Conservation (phyloP, 2,329 filamentous ascomycete species). For the Pyrenophora seminiperda region DNA sequence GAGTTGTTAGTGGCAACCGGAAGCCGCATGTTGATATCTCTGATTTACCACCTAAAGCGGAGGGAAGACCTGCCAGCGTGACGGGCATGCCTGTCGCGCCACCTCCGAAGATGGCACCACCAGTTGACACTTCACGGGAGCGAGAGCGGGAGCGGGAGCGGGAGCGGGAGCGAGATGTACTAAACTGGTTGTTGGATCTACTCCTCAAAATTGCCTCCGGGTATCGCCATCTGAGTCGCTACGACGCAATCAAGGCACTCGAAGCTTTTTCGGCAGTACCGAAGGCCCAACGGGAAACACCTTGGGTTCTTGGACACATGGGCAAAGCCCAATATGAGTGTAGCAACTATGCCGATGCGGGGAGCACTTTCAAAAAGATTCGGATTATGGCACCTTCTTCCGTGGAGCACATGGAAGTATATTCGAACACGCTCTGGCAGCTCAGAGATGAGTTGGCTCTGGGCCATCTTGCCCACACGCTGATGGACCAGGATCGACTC, state of each 20-base stretch:
- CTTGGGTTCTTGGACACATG: slow-evolving; percentile 90
- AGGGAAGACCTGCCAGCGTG: slow-evolving; percentile 45
- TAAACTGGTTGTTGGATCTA: slow-evolving; percentile 78
- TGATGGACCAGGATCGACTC: slow-evolving; percentile 84
- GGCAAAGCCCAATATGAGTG: slow-evolving; percentile 92
- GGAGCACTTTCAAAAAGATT: slow-evolving; percentile 81
- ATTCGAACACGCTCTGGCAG: slow-evolving; percentile 99
- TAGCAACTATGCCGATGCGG: slow-evolving; percentile 81
- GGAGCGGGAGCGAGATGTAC: slow-evolving; percentile 74
- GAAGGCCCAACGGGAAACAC: slow-evolving; percentile 79
- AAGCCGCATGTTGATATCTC: slow-evolving; percentile 71
- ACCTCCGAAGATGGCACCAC: slow-evolving; percentile 45
- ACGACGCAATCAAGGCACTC: slow-evolving; percentile 77
- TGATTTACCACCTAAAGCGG: slow-evolving; percentile 70
- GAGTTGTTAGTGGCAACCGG: slow-evolving; percentile 88
- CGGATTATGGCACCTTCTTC: slow-evolving; percentile 79
- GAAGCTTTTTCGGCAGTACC: slow-evolving; percentile 74
- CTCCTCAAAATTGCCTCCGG: slow-evolving; percentile 81
- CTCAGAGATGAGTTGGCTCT: slow-evolving; percentile 89
- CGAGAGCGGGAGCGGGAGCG: slow-evolving; percentile 70
- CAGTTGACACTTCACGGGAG: slow-evolving; percentile 66
- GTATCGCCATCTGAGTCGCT: slow-evolving; percentile 78
- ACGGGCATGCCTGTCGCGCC: slow-evolving; percentile 29
- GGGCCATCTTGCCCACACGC: slow-evolving; percentile 87
- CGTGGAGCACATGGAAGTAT: slow-evolving; percentile 95